phyloP scores from a whole-genome alignment of 345 rosid genomes.

The Garcia nutans region DNA sequence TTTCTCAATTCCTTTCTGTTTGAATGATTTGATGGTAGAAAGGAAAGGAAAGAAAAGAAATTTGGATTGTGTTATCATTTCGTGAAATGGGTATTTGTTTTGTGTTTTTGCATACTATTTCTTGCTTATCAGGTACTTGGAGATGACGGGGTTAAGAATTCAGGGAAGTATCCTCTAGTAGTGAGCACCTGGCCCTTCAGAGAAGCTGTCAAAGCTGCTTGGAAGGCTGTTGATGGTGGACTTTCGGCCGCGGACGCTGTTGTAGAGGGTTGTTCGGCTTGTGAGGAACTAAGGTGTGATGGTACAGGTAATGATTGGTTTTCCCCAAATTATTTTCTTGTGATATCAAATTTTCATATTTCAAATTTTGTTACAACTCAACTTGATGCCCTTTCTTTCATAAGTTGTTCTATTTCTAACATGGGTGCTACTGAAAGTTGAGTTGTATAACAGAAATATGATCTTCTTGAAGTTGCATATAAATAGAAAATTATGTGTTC shows the following conservation, averaged over 20 bases:
- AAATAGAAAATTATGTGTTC: background rate
- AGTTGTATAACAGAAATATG: background rate
- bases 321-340: background rate
- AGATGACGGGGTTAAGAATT: constrained; percentile 29
- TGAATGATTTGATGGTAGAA: background rate
- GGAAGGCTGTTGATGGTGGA: constrained; percentile 62
- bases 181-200: constrained; percentile 89
- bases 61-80: background rate
- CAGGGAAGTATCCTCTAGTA: constrained; percentile 59
- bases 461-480: background rate
- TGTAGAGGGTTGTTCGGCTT: constrained; percentile 93
- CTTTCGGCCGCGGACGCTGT: constrained; percentile 76
- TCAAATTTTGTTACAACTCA: background rate
- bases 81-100: constrained; percentile 2
- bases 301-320: constrained; percentile 62
- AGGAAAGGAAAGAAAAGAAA: background rate
- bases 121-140: constrained; percentile 39
- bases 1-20: background rate
- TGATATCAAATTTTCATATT: background rate
- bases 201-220: constrained; percentile 88
- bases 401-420: background rate
- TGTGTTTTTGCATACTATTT: constrained; percentile 4
- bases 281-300: constrained; percentile 84
- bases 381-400: background rate
- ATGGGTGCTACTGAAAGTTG: background rate